Percentiles rank a stretch among this genome's conserved stretches.
Evolutionary conservation across 2,329 filamentous ascomycete genomes (phyloP).

Genomic region (Neonectria faginata): DNA sequence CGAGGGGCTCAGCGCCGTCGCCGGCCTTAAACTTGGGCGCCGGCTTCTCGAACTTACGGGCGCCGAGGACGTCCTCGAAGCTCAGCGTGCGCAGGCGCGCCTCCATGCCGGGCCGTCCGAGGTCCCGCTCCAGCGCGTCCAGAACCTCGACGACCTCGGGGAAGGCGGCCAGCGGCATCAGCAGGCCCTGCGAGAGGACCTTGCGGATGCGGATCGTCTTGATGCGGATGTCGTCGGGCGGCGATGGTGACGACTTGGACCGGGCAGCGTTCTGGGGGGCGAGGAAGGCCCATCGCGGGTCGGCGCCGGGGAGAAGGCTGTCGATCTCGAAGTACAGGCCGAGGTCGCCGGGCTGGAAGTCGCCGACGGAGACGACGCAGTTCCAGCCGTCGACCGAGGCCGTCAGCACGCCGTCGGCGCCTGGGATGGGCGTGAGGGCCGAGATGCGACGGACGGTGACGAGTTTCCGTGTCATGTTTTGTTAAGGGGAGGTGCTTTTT

Average conservation of each 20-base stretch:
- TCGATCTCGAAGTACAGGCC: slow-evolving; percentile 43
- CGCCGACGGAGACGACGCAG: slow-evolving; percentile 33
- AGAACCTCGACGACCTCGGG: slow-evolving; percentile 29
- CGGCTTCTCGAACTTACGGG: slow-evolving; percentile 38
- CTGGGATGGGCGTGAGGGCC: slow-evolving; percentile 34
- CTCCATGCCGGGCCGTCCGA: slow-evolving; percentile 14
- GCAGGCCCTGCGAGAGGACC: slow-evolving; percentile 39
- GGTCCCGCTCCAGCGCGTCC: neutral
- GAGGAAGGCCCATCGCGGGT: slow-evolving; percentile 35
- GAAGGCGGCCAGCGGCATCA: slow-evolving; percentile 36
- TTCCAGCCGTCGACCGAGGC: slow-evolving; percentile 41
- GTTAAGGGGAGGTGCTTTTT: neutral
- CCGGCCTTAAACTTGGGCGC: neutral
- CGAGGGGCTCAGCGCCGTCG: slow-evolving; percentile 8
- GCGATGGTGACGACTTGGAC: neutral
- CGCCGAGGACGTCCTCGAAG: slow-evolving; percentile 37
- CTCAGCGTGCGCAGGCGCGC: slow-evolving; percentile 23
- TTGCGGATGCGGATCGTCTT: slow-evolving; percentile 34
- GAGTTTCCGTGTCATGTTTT: slow-evolving; percentile 37
- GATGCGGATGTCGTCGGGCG: slow-evolving; percentile 33
- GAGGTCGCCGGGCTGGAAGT: slow-evolving; percentile 33
- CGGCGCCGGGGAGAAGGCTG: slow-evolving; percentile 37
- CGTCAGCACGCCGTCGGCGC: slow-evolving; percentile 34
- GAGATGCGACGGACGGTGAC: slow-evolving; percentile 39
- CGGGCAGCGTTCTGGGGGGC: slow-evolving; percentile 11